A percentile compares a stretch with the other conserved stretches of the same genome.
Evolutionary conservation across 768 basidiomycete genomes (phyloP).

Genomic region (Amanita polypyramis): DNA sequence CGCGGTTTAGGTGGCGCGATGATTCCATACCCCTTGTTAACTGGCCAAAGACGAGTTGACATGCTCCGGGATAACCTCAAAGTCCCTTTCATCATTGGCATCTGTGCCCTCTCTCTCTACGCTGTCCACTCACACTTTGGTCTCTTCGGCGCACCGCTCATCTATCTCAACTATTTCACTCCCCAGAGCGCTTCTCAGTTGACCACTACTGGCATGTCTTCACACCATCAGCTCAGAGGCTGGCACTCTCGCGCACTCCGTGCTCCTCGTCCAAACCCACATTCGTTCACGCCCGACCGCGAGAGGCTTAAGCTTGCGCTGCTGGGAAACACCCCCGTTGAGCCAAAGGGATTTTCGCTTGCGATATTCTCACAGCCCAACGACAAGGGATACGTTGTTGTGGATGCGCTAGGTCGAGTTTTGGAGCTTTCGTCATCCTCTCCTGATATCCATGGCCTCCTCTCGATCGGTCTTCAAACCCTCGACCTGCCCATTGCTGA

Average conservation of each 20-base stretch:
- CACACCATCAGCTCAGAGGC: slow-evolving; percentile 14
- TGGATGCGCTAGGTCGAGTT: slow-evolving; percentile 23
- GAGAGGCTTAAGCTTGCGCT: slow-evolving; percentile 20
- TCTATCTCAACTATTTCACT: neutral
- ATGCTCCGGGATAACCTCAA: neutral
- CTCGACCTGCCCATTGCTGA: slow-evolving; percentile 17
- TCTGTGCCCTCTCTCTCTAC: neutral
- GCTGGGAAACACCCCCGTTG: slow-evolving; percentile 22
- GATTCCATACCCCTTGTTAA: no score
- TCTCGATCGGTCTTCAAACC: slow-evolving; percentile 14
- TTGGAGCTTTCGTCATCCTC: slow-evolving; percentile 13
- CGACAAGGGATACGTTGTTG: slow-evolving; percentile 13
- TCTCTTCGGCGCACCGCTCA: neutral
- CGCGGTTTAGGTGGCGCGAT: no score
- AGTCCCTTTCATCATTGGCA: neutral
- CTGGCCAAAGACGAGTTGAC: no score
- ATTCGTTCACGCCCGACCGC: slow-evolving; percentile 17
- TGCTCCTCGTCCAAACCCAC: slow-evolving; percentile 17
- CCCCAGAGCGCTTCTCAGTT: neutral
- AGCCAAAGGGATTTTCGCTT: slow-evolving; percentile 25
- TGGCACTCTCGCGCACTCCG: slow-evolving; percentile 21
- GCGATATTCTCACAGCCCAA: slow-evolving; percentile 20
- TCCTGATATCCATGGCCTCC: slow-evolving; percentile 18
- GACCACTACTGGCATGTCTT: neutral
- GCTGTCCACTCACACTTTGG: neutral